phyloP scores from a whole-genome alignment of 306 rosid genomes.

The Astragalus glycyphyllos region DNA sequence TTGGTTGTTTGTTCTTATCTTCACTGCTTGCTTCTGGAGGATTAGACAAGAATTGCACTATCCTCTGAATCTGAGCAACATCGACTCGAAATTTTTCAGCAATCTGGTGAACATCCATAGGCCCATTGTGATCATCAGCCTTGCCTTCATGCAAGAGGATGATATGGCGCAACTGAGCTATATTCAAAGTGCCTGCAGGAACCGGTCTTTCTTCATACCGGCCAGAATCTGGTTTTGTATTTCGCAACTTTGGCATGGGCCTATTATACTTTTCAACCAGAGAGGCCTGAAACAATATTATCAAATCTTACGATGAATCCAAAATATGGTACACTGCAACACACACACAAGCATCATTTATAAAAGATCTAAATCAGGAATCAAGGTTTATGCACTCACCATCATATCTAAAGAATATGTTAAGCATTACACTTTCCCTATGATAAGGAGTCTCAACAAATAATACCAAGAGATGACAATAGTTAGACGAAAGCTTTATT shows the following conservation, averaged over 20 bases:
- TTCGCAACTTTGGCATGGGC: slow-evolving; percentile 80
- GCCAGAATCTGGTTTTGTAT: slow-evolving; percentile 67
- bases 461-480: no score
- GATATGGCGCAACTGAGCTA: slow-evolving; percentile 79
- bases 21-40: slow-evolving; percentile 69
- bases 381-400: no score
- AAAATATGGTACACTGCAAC: no score
- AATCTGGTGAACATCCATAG: slow-evolving; percentile 68
- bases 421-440: no score
- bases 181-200: slow-evolving; percentile 76
- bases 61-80: slow-evolving; percentile 58
- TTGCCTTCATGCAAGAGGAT: slow-evolving; percentile 79
- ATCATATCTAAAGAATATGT: no score
- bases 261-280: slow-evolving; percentile 75
- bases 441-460: no score
- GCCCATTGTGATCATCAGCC: slow-evolving; percentile 79
- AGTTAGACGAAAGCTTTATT: no score
- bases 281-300: slow-evolving; percentile 58
- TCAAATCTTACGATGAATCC: slow-evolving; percentile 1
- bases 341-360: no score
- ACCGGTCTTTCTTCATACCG: slow-evolving; percentile 70
- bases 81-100: slow-evolving; percentile 68
- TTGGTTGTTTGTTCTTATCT: slow-evolving; percentile 44
- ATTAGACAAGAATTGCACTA: slow-evolving; percentile 69
- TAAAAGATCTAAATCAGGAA: no score